These are phyloP conservation scores for Chaetomium sp. DNA, from an alignment of 2,329 filamentous ascomycete species.

Conservation along the genomic window DNA sequence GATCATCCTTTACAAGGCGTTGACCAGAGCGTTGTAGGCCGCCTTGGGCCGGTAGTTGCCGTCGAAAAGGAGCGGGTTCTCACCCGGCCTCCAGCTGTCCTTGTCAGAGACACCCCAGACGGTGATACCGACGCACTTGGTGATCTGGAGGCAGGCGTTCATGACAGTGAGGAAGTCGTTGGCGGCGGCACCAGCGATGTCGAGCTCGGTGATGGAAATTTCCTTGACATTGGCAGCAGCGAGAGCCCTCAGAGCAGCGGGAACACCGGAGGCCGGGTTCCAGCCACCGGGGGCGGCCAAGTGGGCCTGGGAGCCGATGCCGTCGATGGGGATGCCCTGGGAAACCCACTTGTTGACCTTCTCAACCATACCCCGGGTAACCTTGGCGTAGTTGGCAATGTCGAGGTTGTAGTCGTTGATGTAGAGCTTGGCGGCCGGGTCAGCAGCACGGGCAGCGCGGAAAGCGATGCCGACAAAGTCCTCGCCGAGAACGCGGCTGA, in stretches of 20 bases:
- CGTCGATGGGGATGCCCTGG: conserved; percentile 65
- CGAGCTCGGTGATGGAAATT: conserved; percentile 24
- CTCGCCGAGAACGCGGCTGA: conserved; percentile 69
- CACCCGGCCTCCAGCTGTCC: conserved; percentile 22
- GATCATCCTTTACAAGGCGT: conserved; percentile 15
- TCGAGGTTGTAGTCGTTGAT: conserved; percentile 77
- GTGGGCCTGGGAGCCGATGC: conserved; percentile 63
- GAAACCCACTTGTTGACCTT: conserved; percentile 66
- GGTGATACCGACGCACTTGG: conserved; percentile 23
- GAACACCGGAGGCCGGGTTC: conserved; percentile 25
- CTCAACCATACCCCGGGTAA: conserved; percentile 53
- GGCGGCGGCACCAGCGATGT: conserved; percentile 19
- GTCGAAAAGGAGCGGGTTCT: conserved; percentile 25
- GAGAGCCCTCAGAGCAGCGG: conserved; percentile 20
- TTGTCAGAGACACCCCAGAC: conserved; percentile 25
- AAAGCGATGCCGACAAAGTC: conserved; percentile 72
- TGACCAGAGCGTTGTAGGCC: conserved; percentile 22
- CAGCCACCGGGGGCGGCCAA: conserved; percentile 38
- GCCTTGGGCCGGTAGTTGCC: conserved; percentile 24
- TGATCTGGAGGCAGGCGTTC: conserved; percentile 18
- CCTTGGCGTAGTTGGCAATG: conserved; percentile 59
- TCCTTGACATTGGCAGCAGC: conserved; percentile 21
- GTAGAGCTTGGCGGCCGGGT: conserved; percentile 69
- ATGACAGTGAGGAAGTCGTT: conserved; percentile 24
- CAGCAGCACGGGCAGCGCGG: conserved; percentile 64